Evolutionary conservation across 148 eudicot species (phyloP), one percentile per base, ranked within the genome.

Genomic region (Heliosperma pusillum): DNA sequence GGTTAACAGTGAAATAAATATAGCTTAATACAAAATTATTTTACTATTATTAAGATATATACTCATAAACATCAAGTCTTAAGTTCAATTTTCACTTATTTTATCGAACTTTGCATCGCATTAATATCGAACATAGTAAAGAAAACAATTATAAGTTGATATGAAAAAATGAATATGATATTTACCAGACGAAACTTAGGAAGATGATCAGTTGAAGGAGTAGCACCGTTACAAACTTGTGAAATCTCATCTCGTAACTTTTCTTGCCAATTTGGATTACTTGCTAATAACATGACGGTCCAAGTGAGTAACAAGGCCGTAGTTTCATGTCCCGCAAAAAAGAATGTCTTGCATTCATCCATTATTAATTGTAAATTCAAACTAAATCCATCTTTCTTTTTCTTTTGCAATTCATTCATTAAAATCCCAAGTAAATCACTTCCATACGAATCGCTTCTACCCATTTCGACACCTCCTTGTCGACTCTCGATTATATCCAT

Each of bases 291-390:
- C 94, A 93, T 93, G 56, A 86, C 61, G 1, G 98, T 89, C 98
- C 98, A 93, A 29, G 97, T 93, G 69, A 93, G 91, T 74, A 91
- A 76, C 2, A 91, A 84, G 7, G 98, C 88, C 0, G 96, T 88
- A 1, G 98, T 93, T 3, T 93, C 97, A 70, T 93, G 91, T 25
- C 98, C 98, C 1, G 97, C 91, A 40, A 93, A 93, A 30, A 91
- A 91, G 83, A 93, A 93, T 0, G 98, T 93, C 52, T 93, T 93
- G 87, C 92, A 89, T 76, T 93, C 98, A 67, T 93, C 97, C 98
- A 93, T 93, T 7, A 95, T 90, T 22, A 95, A 25, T 69, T 92
- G 98, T 73, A 87, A 57, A 69, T 88, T 91, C 70, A 91, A 71
- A 65, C 80, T 77, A 66, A 80, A 86, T 20, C 83, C 88, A 1